phyloP scores from a whole-genome alignment of 2,329 filamentous ascomycete species.

The Dactylellina haptotyla region DNA sequence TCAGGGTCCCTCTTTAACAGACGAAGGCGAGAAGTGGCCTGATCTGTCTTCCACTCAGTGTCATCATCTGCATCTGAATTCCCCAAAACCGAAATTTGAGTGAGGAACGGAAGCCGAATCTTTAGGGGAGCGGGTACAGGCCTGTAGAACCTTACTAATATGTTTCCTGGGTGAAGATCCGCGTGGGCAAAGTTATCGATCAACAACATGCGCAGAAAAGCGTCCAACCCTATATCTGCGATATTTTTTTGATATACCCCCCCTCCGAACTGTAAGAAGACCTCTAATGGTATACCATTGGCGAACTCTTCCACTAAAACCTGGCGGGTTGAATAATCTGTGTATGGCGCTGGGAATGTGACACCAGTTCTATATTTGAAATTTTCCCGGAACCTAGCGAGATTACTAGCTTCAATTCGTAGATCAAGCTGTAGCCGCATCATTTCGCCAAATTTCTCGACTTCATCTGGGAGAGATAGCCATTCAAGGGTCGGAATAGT shows the following conservation, averaged over 20 bases:
- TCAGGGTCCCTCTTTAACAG: conserved; percentile 75
- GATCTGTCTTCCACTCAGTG: conserved; percentile 79
- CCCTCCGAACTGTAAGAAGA: conserved; percentile 89
- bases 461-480: conserved; percentile 95
- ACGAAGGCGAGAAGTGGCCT: conserved; percentile 81
- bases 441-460: conserved; percentile 94
- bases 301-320: conserved; percentile 96
- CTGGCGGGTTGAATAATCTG: conserved; percentile 88
- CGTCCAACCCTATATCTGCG: conserved; percentile 91
- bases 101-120: conserved; percentile 62
- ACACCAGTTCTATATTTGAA: conserved; percentile 89
- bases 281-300: conserved; percentile 87
- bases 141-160: conserved; percentile 98
- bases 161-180: conserved; percentile 95
- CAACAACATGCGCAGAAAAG: conserved; percentile 94
- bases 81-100: not conserved
- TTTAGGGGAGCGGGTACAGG: conserved; percentile 75
- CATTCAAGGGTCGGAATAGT: conserved; percentile 93
- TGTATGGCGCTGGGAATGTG: conserved; percentile 96
- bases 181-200: conserved; percentile 98
- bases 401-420: conserved; percentile 90
- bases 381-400: conserved; percentile 86
- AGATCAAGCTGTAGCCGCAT: conserved; percentile 97
- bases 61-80: conserved; percentile 64
- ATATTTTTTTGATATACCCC: conserved; percentile 94